Base-by-base conservation (phyloP, 192 early-diverging fungal genomes). In the Diversispora eburnea region DNA sequence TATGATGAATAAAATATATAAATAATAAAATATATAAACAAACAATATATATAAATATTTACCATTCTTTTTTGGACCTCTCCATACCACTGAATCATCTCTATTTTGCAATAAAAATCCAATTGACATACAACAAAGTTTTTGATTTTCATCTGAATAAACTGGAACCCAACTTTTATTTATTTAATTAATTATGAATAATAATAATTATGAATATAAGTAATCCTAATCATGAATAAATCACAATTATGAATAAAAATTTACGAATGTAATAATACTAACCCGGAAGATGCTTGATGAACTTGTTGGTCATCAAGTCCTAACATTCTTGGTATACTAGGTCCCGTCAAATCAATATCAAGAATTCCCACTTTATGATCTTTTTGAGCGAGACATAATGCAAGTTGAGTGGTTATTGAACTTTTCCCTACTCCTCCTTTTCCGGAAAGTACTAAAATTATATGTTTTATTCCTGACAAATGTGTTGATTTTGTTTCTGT, bases 371-470 rank as follows among this genome's bases (percentile, higher is more conserved):
- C 95, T 57, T 84, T 84, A 75, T 83, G 83, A 45, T 89, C 90
- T 66, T 82, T 78, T 58, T 84, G 77, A 6, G 82, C 84, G 13
- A 94, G 76, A 39, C 87, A 83, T 7, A 92, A 79, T 8, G 92
- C 90, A 9, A 98, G 88, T 74, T 96, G 91, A 8, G 93, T 91
- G 13, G 96, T 88, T 42, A 95, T 90, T 7, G 97, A 96, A 12
- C 89, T 91, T 78, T 99, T 99, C 54, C 97, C 97, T 6, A 99
- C 97, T 6, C 97, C 97, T 58, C 97, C 97, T 81, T 99, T 99
- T 20, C 97, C 97, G 0, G 94, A 96, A 46, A 99, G 89, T 42
- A 99, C 90, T 8, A 99, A 86, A 39, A 98, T 82, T 73, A 95
- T 93, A 81, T 95, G 94, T 75, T 91, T 91, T 43, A 87, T 77